A percentile compares a stretch with the other conserved stretches of the same genome.
Evolutionary conservation across 768 basidiomycete species (phyloP).

Genomic region (Pleurotus tuber-regium): DNA sequence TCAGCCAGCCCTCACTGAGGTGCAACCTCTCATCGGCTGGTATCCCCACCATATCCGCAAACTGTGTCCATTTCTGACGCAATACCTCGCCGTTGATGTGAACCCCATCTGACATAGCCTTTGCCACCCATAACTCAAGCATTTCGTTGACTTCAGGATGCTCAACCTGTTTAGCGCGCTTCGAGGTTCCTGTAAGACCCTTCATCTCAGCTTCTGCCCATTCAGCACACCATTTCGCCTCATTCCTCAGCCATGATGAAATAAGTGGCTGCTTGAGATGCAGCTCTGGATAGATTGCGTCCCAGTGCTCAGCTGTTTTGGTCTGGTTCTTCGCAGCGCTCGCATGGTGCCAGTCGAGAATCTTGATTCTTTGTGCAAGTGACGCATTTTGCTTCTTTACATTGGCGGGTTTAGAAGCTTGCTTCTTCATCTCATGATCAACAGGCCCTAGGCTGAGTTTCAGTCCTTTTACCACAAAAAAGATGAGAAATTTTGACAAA

Average conservation of each 20-base stretch:
- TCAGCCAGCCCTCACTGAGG: too few species aligned
- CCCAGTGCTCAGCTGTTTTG: conserved; percentile 21
- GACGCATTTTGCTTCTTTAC: conserved; percentile 22
- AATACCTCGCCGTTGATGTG: too few species aligned
- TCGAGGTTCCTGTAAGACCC: conserved; percentile 14
- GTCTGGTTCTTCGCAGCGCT: conserved; percentile 23
- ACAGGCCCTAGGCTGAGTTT: too few species aligned
- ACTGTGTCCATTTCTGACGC: too few species aligned
- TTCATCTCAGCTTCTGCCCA: conserved; percentile 19
- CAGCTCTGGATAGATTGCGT: too few species aligned
- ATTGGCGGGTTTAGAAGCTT: conserved; percentile 3
- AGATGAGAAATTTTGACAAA: too few species aligned
- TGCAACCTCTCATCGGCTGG: too few species aligned
- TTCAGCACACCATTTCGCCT: too few species aligned
- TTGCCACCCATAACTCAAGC: conserved; percentile 33
- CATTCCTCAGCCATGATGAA: too few species aligned
- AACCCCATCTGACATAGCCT: conserved; percentile 30
- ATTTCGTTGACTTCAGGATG: conserved; percentile 32
- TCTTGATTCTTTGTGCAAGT: conserved; percentile 22
- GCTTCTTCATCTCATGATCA: background rate
- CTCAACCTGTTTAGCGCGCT: conserved; percentile 24
- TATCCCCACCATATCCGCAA: too few species aligned
- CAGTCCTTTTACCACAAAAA: too few species aligned
- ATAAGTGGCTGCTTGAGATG: too few species aligned
- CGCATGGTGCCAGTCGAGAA: conserved; percentile 25